Evolutionary conservation across 2,329 filamentous ascomycete species (phyloP).

Genomic region (Arthroderma uncinatum): DNA sequence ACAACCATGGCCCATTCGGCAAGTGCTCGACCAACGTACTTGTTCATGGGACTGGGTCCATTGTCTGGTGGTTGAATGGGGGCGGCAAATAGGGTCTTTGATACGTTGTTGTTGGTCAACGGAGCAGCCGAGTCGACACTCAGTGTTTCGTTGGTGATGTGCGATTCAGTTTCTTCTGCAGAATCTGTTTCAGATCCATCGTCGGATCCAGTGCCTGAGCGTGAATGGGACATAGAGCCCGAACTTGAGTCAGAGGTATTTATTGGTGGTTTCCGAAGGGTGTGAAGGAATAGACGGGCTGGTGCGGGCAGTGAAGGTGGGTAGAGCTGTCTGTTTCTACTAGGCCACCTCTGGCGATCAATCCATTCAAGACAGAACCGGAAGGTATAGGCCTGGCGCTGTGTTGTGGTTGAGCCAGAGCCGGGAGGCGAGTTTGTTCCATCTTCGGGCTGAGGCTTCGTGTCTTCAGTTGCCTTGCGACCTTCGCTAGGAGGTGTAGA

Average conservation of each 20-base stretch:
- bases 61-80: neutral
- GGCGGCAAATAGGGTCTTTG: conserved; percentile 10
- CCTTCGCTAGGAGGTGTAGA: conserved; percentile 8
- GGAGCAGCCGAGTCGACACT: conserved; percentile 12
- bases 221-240: conserved; percentile 13
- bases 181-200: conserved; percentile 15
- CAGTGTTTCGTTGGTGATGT: conserved; percentile 6
- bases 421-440: neutral
- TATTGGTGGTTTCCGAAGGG: conserved; percentile 15
- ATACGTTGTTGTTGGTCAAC: conserved; percentile 21
- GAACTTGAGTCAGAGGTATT: conserved; percentile 11
- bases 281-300: conserved; percentile 44
- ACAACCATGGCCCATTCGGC: conserved; percentile 54
- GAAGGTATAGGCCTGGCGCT: conserved; percentile 49
- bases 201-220: conserved; percentile 14
- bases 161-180: conserved; percentile 12
- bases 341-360: conserved; percentile 41
- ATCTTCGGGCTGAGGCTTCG: conserved; percentile 16
- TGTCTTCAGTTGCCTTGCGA: conserved; percentile 22
- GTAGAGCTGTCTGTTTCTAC: conserved; percentile 43
- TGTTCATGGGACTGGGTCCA: conserved; percentile 28
- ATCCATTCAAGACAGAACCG: conserved; percentile 59
- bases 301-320: conserved; percentile 47
- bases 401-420: conserved; percentile 4
- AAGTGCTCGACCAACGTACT: conserved; percentile 52